These are phyloP conservation scores for Pichia nanzhaoensis DNA, from an alignment of 805 yeast species.

Conservation along the genomic window DNA sequence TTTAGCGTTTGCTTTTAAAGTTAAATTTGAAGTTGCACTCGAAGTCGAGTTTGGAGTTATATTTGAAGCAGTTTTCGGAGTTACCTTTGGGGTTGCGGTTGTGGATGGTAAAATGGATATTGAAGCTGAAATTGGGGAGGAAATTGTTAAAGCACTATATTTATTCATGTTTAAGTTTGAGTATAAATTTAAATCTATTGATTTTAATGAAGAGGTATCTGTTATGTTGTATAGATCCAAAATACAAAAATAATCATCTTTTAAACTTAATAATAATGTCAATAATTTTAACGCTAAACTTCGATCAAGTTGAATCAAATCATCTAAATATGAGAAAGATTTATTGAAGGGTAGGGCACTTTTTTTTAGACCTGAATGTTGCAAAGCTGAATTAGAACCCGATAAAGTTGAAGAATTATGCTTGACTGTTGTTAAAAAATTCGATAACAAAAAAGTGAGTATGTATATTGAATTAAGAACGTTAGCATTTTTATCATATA, in stretches of 20 bases:
- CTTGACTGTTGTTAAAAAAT: slow-evolving; percentile 4
- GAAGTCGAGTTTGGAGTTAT: not conserved
- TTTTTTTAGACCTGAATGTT: slow-evolving; percentile 1
- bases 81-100: not conserved
- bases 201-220: not conserved
- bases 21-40: not conserved
- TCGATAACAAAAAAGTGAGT: slow-evolving; percentile 18
- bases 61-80: not conserved
- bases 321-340: slow-evolving; percentile 2
- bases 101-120: too few relatives aligned
- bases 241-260: slow-evolving; percentile 7
- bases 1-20: not conserved
- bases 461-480: slow-evolving; percentile 9
- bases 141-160: not conserved
- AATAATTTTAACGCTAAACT: slow-evolving; percentile 1
- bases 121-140: not conserved
- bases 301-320: not conserved
- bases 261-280: slow-evolving; percentile 4
- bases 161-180: not conserved
- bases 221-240: slow-evolving; percentile 3
- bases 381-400: not conserved
- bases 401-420: not conserved
- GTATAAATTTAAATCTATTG: not conserved
- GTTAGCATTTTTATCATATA: slow-evolving; percentile 19
- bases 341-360: not conserved